Percentiles rank a stretch among this genome's conserved stretches.
phyloP scores from a whole-genome alignment of 2,329 filamentous ascomycete species.

The Alternaria triticimaculans region DNA sequence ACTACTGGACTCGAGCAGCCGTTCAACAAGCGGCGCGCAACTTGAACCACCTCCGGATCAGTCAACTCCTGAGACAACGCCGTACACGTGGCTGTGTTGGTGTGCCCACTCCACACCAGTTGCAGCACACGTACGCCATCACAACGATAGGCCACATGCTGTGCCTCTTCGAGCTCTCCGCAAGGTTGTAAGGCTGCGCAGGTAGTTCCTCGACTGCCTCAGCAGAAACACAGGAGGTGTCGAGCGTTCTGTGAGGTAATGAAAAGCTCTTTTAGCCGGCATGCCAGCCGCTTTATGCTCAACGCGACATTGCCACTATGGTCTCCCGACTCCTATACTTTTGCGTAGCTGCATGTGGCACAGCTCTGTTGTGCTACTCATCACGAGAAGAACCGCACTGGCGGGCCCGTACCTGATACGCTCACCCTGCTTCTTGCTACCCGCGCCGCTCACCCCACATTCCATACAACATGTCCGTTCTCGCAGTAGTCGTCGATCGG shows the following conservation, averaged over 20 bases:
- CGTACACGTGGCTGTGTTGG: not conserved
- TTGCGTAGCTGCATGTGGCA: slow-evolving; percentile 1
- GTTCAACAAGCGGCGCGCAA: not conserved
- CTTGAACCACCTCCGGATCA: not conserved
- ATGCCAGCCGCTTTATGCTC: not conserved
- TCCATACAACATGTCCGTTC: slow-evolving; percentile 8
- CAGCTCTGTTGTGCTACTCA: not conserved
- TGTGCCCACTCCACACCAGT: not conserved
- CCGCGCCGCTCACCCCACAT: not conserved
- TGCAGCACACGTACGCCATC: not conserved
- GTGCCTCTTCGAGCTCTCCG: not conserved
- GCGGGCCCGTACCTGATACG: slow-evolving; percentile 2
- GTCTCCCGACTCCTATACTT: not conserved
- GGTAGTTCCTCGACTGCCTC: not conserved
- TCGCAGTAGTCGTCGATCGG: slow-evolving; percentile 1
- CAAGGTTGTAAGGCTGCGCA: not conserved
- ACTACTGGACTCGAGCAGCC: not conserved
- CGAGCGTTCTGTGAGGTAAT: not conserved
- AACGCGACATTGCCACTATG: not conserved
- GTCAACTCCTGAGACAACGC: not conserved
- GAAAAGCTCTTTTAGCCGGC: slow-evolving; percentile 2
- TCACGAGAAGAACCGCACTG: not conserved
- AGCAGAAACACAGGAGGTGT: not conserved
- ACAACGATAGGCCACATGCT: not conserved
- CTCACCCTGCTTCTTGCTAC: not conserved